Conservation (phyloP, 768 basidiomycete genomes). For the Auriscalpium vulgare region DNA sequence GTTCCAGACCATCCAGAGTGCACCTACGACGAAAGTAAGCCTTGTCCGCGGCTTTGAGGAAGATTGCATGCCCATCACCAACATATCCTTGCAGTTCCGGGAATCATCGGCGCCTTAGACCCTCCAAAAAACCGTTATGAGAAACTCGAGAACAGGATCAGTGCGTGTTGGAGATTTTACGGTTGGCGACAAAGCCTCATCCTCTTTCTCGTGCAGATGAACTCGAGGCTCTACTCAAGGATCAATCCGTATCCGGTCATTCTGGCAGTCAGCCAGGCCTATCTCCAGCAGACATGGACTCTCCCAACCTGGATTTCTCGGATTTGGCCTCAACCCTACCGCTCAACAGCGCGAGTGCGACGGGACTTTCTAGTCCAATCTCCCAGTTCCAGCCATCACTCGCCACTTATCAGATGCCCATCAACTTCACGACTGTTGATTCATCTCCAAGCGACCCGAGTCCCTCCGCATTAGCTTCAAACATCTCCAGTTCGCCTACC, state of each 20-base stretch:
- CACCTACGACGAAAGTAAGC: constrained; percentile 67
- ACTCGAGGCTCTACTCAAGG: constrained; percentile 54
- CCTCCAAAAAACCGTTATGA: constrained; percentile 56
- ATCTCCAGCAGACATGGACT: background rate
- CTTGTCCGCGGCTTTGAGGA: background rate
- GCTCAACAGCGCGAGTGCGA: too few relatives aligned
- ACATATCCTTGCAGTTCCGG: constrained; percentile 29
- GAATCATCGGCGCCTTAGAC: constrained; percentile 30
- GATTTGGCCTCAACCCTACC: too few relatives aligned
- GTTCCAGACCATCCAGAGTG: constrained; percentile 56
- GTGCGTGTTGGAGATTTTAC: constrained; percentile 31
- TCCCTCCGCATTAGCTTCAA: background rate
- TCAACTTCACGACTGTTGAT: background rate
- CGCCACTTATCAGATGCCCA: background rate
- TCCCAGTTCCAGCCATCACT: background rate
- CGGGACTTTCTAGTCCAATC: background rate
- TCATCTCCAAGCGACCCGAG: background rate
- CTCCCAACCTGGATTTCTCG: too few relatives aligned
- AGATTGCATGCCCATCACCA: background rate
- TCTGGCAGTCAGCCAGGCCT: background rate
- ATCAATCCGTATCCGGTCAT: background rate
- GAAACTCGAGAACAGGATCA: constrained; percentile 57
- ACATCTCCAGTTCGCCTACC: background rate
- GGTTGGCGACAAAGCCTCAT: background rate
- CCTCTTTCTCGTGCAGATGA: constrained; percentile 39